These are phyloP conservation scores for Begonia masoniana DNA, from an alignment of 306 rosid species.

Conservation along the genomic window DNA sequence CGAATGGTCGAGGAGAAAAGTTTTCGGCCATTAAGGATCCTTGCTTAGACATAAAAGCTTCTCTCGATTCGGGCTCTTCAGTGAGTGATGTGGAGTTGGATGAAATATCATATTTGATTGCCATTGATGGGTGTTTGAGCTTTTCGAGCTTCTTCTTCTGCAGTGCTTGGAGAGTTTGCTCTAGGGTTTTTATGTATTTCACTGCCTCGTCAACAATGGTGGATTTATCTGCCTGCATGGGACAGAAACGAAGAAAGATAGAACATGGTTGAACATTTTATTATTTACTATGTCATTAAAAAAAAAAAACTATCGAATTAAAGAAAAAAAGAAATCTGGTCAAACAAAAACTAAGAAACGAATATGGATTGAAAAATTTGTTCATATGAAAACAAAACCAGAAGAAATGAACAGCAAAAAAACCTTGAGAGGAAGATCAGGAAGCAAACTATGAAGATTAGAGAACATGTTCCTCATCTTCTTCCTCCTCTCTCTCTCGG, in stretches of 20 bases:
- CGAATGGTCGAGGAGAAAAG: no score
- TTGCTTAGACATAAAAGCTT: slow-evolving; percentile 23
- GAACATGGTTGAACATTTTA: no score
- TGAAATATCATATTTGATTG: slow-evolving; percentile 2
- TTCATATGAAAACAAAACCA: no score
- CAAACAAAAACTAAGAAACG: no score
- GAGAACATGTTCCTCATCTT: slow-evolving; percentile 71
- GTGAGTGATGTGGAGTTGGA: no score
- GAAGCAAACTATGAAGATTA: slow-evolving; percentile 71
- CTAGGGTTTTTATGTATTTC: slow-evolving; percentile 28
- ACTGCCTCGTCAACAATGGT: slow-evolving; percentile 68
- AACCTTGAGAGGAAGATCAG: slow-evolving; percentile 70
- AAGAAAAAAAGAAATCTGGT: no score
- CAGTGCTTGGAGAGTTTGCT: slow-evolving; percentile 26
- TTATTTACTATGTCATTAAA: no score
- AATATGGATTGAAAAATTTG: no score
- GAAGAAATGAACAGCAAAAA: not conserved
- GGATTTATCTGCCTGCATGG: slow-evolving; percentile 41
- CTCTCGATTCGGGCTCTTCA: slow-evolving; percentile 1
- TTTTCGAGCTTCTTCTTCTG: slow-evolving; percentile 39
- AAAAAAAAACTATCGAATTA: no score
- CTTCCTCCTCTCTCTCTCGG: slow-evolving; percentile 81
- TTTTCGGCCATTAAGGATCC: slow-evolving; percentile 5
- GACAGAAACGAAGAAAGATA: not conserved
- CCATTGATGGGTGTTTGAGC: slow-evolving; percentile 5